Percentiles rank a stretch among this genome's conserved stretches.
Evolutionary conservation across 768 basidiomycete species (phyloP).

Genomic region (Trametes punicea): DNA sequence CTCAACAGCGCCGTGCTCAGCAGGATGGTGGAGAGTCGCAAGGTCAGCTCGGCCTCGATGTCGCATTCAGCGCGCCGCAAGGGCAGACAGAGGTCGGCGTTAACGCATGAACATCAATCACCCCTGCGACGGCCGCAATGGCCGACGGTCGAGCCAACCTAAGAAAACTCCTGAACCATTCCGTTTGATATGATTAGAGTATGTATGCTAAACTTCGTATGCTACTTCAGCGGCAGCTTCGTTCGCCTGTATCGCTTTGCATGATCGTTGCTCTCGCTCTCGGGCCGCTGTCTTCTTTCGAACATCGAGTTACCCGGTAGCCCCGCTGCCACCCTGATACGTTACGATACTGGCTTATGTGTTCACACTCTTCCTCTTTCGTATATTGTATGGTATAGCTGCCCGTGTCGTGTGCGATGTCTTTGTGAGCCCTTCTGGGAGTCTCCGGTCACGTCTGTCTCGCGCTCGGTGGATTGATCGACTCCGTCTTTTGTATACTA

Average conservation of each 20-base stretch:
- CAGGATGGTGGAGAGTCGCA: conserved; percentile 5
- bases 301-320: background rate
- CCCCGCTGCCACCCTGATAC: background rate
- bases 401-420: background rate
- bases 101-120: background rate
- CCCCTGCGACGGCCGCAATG: too few relatives aligned
- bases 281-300: background rate
- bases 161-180: too few relatives aligned
- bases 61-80: conserved; percentile 1
- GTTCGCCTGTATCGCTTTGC: background rate
- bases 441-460: too few relatives aligned
- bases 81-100: conserved; percentile 4
- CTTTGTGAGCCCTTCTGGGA: background rate
- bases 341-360: background rate
- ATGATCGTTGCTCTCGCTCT: background rate
- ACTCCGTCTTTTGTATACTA: background rate
- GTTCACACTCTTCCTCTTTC: background rate
- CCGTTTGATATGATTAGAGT: background rate
- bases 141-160: too few relatives aligned
- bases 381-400: background rate
- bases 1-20: conserved; percentile 23
- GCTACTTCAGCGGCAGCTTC: background rate
- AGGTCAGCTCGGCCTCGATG: conserved; percentile 1
- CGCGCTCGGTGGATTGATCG: background rate
- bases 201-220: background rate